Evolutionary conservation across 345 rosid species (phyloP), one percentile per base, ranked within the genome.

Genomic region (Eutrema japonicum): DNA sequence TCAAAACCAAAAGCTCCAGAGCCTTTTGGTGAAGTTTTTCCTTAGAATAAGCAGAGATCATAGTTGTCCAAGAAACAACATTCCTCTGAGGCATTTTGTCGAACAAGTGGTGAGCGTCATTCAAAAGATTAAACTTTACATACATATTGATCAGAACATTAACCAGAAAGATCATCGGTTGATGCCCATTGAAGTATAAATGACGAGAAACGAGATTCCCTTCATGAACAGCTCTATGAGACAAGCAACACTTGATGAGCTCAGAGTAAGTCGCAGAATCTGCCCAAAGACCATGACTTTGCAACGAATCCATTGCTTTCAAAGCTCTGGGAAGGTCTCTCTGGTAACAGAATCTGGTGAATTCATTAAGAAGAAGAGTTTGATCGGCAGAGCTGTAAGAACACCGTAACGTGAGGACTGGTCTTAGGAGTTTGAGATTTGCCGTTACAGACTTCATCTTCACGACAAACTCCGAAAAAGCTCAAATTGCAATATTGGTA

Each of bases 11-110:
- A 37, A 77, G 75, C 76, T 82, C 52, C 16, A 77, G 41, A 6
- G 80, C 85, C 71, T 74, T 80, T 0, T 40, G 37, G 29, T 71
- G 75, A 38, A 76, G 52, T 5, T 67, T 82, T 1, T 57, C 63
- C 69, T 68, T 75, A n/a, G 88, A 64, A 11, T 76, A 87, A 66
- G 88, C 93, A 33, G 91, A 80, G 32, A 90, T 86, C 75, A 90
- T 65, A 0, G 93, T 86, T n/a, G 96, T 89, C 96, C 96, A 89
- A 38, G 96, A 82, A 71, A 80, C 62, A 77, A 80, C 80, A 38
- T 77, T 71, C 58, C 82, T 77, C 1, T 74, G 46, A 64, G 80
- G 73, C 78, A 82, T 74, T 80, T 68, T 27, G 3, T 80, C 83
- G 61, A 80, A 77, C 83, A 77, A 10, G 7, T 33, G 37, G 76